Evolutionary conservation across 2,329 filamentous ascomycete species (phyloP), one percentile per base, ranked within the genome.

Genomic region (Graphilbum ipis-grandicollis): DNA sequence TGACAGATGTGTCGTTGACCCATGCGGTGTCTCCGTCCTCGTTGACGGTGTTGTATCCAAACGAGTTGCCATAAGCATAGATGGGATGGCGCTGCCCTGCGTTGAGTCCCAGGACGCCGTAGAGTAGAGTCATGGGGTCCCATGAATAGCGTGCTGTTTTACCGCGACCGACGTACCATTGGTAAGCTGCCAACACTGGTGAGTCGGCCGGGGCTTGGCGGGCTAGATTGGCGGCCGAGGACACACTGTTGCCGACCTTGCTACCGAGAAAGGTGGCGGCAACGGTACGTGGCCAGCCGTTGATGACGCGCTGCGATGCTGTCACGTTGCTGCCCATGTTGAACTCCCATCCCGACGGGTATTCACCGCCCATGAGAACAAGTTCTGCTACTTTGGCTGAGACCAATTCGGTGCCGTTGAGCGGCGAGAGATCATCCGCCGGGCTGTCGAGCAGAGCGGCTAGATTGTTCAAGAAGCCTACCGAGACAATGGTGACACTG

Each of bases 291-390:
- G 37, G 37, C 62, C 64, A 69, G 25, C 48, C 55, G 43, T 61
- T 58, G 10, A 69, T 43, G 3, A 68, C 64, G 2, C 54, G 53
- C n/a, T n/a, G n/a, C n/a, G n/a, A n/a, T 0, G 64, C 54, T 4
- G 47, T 45, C 22, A n/a, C 9, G 22, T 25, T 17, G 0, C 40
- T 39, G 19, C 59, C 58, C 42, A 69, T 68, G 46, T 71, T 69
- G 47, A 53, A 69, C 37, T 64, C 58, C 37, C 52, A 48, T 9
- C 63, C 64, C 0, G 53, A 54, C 0, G 64, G 62, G 38, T 66
- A 70, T 7, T 39, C 48, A 12, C 66, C 66, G 19, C 66, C 66
- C 65, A 68, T 68, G 6, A 69, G 45, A 2, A 68, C 60, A 2
- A 69, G 52, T 46, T 69, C 58, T 1, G 48, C 46, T 2, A 69